Evolutionary conservation across 1,284 basidiomycete species (phyloP).

Genomic region (Pseudozyma tsukubaensis): DNA sequence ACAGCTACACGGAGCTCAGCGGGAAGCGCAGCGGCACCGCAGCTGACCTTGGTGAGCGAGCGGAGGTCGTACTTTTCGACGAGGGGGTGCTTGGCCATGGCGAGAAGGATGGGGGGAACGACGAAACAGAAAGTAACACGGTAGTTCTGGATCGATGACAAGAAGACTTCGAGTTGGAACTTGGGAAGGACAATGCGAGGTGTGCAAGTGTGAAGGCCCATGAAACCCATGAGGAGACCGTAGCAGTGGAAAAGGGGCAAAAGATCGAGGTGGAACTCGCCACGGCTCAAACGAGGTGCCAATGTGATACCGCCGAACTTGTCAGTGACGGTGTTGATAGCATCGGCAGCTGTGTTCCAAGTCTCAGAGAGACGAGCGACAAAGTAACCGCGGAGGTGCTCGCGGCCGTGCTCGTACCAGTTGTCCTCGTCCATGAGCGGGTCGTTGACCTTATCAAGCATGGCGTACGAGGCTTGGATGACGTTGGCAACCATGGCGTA

Average conservation of each 20-base stretch:
- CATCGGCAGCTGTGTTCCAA: constrained; percentile 50
- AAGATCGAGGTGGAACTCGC: constrained; percentile 63
- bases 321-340: constrained; percentile 36
- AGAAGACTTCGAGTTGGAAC: constrained; percentile 61
- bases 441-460: constrained; percentile 61
- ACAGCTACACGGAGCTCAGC: constrained; percentile 54
- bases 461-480: constrained; percentile 60
- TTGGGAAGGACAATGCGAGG: constrained; percentile 58
- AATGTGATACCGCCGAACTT: constrained; percentile 32
- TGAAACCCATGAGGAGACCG: constrained; percentile 61
- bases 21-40: constrained; percentile 61
- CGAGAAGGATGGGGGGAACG: constrained; percentile 66
- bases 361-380: constrained; percentile 45
- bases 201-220: constrained; percentile 63
- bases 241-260: constrained; percentile 68
- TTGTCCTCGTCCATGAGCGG: constrained; percentile 54
- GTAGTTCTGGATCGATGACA: constrained; percentile 53
- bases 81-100: constrained; percentile 57
- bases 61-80: constrained; percentile 61
- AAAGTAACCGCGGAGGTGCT: constrained; percentile 46
- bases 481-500: constrained; percentile 62
- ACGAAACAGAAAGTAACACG: constrained; percentile 65
- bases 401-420: constrained; percentile 50
- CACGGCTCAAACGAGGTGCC: constrained; percentile 34
- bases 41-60: constrained; percentile 59